Evolutionary conservation across 805 yeast genomes (phyloP), one percentile per base, ranked within the genome.

Genomic region (Pichia kluyveri): DNA sequence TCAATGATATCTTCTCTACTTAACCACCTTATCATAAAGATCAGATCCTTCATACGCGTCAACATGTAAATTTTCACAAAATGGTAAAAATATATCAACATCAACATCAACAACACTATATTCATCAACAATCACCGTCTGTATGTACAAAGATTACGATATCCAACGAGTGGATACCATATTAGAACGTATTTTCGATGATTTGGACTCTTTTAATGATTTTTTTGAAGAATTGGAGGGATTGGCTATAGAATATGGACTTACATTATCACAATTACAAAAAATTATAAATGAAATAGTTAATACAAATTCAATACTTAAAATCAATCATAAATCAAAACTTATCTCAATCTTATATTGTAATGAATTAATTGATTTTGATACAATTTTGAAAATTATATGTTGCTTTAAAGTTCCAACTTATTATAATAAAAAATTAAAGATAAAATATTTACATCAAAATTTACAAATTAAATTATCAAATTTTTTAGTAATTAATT

Each of bases 201-300:
- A 9, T 10, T 53, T 11, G 9, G 34, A 7, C 37, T 28, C n/a
- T 8, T 46, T 44, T 32, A 52, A 54, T 10, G 37, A 36, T 19
- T 19, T 23, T 17, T 37, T 36, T 26, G 23, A 19, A 3, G 39
- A 56, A 23, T 44, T 61, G 18, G 11, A 47, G 9, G 42, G 54
- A 15, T 60, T 61, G 3, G 51, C 61, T 9, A 62, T 62, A 1
- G 52, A 45, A 28, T 57, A 58, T 43, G 67, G 66, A 11, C 28
- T 61, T 4, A 50, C 47, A 31, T 40, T 48, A 3, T 10, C 4
- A 0, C 62, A 62, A 32, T 17, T 60, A 23, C 45, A 53, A 9
- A 18, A n/a, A 8, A 8, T 62, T 3, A 27, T 62, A n/a, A 55
- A 59, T 39, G 43, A 60, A 6, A 34, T 56, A 19, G 53, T 57